Evolutionary conservation across 768 basidiomycete species (phyloP).

Genomic region (Leccinum subgranulosum): DNA sequence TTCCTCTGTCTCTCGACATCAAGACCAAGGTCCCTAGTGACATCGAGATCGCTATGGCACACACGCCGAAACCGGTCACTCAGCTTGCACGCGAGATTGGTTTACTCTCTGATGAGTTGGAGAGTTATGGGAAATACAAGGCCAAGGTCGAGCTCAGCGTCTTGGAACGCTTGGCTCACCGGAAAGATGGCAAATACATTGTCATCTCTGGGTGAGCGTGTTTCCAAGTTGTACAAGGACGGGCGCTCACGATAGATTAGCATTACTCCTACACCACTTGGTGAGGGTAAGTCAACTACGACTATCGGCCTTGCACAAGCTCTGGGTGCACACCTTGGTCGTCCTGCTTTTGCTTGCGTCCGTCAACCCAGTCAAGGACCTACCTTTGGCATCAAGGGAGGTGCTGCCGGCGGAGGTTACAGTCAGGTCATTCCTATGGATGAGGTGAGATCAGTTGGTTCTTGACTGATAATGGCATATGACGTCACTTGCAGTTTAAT

Average conservation of each 20-base stretch:
- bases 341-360: slow-evolving; percentile 93
- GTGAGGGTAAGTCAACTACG: slow-evolving; percentile 98
- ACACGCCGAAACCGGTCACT: slow-evolving; percentile 86
- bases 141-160: slow-evolving; percentile 94
- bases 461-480: slow-evolving; percentile 3
- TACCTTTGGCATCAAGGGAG: slow-evolving; percentile 99
- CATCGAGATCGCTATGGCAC: slow-evolving; percentile 94
- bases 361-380: slow-evolving; percentile 98
- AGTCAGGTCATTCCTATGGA: slow-evolving; percentile 99
- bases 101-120: slow-evolving; percentile 79
- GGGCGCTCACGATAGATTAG: slow-evolving; percentile 33
- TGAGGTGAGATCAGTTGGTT: slow-evolving; percentile 49
- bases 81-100: slow-evolving; percentile 89
- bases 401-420: slow-evolving; percentile 97
- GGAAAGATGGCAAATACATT: slow-evolving; percentile 94
- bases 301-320: slow-evolving; percentile 97
- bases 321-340: slow-evolving; percentile 88
- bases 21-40: slow-evolving; percentile 90
- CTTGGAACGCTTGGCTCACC: slow-evolving; percentile 76
- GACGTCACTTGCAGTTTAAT: slow-evolving; percentile 65
- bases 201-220: slow-evolving; percentile 79
- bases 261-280: slow-evolving; percentile 94
- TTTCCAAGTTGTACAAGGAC: not conserved
- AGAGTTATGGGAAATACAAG: slow-evolving; percentile 94
- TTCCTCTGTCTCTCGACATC: slow-evolving; percentile 76